Base-by-base conservation (phyloP, 257 asterid genomes). In the Salvia rosmarinus region DNA sequence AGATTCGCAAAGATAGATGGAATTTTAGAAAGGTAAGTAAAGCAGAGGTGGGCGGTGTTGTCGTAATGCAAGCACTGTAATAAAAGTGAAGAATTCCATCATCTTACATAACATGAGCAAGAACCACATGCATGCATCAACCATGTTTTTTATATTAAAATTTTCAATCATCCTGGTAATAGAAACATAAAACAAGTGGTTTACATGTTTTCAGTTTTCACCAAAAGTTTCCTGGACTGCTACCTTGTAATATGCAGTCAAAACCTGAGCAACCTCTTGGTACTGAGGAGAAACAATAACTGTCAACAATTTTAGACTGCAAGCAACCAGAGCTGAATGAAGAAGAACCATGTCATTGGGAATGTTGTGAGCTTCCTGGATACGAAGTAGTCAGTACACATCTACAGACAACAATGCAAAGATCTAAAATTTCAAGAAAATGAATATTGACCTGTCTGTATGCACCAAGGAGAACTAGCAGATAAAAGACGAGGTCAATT, bases 251-350 rank as follows among this genome's bases (percentile, higher is more conserved):
- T 91, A 86, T 55, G 91, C 90, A 74, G 84, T 77, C 82, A 95
- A 82, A 73, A 90, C 97, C 84, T 89, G 98, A 77, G 96, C 89
- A 81, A 95, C 93, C 60, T 95, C 99, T 78, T 84, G 88, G 83
- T 85, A 87, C 67, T 88, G 95, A 37, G 97, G 85, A 72, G 99
- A 95, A 62, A 89, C 86, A 67, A 86, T 83, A 67, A 86, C 95
- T 9, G 87, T 85, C 60, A 95, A 77, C 77, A 91, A 70, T 81
- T 86, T 88, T 37, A 95, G 89, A 81, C 92, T 79, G 80, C 94
- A 89, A 20, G 97, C 96, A 77, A 91, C 97, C 80, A 95, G 83
- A 59, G 99, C 89, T 12, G 99, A 87, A 79, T 95, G 98, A 90
- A 95, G 82, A 74, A 84, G 96, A 79, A 85, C 91, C 81, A 87